Percentiles rank a stretch among this genome's conserved stretches.
Conservation (phyloP, 345 rosid species). For the Angophora floribunda region DNA sequence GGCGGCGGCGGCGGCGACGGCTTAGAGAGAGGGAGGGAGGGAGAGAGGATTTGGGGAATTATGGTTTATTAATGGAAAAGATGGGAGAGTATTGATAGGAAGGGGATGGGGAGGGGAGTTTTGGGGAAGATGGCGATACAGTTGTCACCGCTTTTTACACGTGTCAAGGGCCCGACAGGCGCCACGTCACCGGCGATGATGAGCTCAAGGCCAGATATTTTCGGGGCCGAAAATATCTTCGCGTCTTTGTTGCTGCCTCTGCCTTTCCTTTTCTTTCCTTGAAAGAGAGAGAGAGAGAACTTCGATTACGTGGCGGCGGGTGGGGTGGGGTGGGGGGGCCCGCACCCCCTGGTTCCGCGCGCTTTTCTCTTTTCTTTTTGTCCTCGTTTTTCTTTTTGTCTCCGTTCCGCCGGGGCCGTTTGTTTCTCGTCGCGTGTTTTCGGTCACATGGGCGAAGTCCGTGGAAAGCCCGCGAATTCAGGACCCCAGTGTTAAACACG, state of each 20-base stretch:
- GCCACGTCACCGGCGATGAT: slow-evolving; percentile 38
- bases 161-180: slow-evolving; percentile 19
- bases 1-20: background rate
- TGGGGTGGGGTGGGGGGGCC: background rate
- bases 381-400: background rate
- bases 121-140: slow-evolving; percentile 17
- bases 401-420: background rate
- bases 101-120: background rate
- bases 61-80: background rate
- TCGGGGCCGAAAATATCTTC: slow-evolving; percentile 29
- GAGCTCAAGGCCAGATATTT: slow-evolving; percentile 28
- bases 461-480: background rate
- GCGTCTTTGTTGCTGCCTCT: background rate
- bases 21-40: background rate
- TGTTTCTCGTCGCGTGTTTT: background rate
- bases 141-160: slow-evolving; percentile 64
- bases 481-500: background rate
- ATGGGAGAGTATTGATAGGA: background rate
- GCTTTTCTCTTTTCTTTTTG: background rate
- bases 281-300: background rate
- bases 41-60: background rate
- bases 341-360: background rate
- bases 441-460: background rate
- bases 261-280: background rate
- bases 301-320: background rate